Percentiles rank a stretch among this genome's conserved stretches.
phyloP scores from a whole-genome alignment of 345 rosid genomes.

The Melaleuca alternifolia region DNA sequence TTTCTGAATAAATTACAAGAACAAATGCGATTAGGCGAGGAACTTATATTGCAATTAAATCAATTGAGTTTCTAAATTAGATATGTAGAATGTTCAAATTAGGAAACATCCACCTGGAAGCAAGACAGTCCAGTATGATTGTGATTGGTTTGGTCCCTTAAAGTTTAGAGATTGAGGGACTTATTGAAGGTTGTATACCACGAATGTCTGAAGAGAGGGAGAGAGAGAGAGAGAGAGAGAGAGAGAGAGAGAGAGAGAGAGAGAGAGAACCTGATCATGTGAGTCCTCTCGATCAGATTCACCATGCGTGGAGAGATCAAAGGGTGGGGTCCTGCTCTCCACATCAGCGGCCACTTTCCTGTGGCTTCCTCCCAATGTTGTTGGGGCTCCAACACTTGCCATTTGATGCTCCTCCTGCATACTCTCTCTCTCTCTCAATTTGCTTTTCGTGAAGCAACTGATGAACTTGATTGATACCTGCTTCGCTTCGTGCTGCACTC shows the following conservation, averaged over 20 bases:
- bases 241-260: no score
- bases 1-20: conserved; percentile 8
- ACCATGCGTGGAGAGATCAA: background rate
- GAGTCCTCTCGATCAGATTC: background rate
- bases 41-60: background rate
- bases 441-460: background rate
- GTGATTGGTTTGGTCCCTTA: background rate
- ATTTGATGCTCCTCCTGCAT: background rate
- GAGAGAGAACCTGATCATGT: background rate
- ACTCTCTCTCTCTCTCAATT: background rate
- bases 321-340: conserved; percentile 2
- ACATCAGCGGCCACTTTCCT: conserved; percentile 17
- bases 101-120: background rate
- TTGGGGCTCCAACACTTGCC: background rate
- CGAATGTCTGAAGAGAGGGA: background rate
- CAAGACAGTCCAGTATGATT: background rate
- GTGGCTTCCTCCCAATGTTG: conserved; percentile 6
- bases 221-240: no score
- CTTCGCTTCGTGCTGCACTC: background rate
- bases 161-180: background rate
- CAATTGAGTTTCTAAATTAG: background rate
- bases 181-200: background rate
- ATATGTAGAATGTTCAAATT: background rate
- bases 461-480: background rate
- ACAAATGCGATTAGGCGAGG: background rate